Conservation (phyloP, 1,284 basidiomycete species). For the Omphalotus olearius region DNA sequence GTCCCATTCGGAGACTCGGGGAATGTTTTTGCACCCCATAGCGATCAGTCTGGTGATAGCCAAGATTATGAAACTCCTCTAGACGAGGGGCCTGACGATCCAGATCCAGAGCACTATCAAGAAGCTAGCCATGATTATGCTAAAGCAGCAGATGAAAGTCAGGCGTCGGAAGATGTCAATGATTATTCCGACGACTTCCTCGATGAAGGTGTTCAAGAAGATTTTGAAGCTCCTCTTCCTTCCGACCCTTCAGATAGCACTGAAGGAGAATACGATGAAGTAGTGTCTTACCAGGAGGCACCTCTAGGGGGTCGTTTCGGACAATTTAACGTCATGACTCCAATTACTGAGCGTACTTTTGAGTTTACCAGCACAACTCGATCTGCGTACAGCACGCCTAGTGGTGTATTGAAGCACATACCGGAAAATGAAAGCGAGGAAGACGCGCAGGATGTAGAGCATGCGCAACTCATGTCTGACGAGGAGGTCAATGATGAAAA, state of each 20-base stretch:
- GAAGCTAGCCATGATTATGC: conserved; percentile 24
- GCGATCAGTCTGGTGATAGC: conserved; percentile 21
- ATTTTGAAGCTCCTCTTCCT: conserved; percentile 23
- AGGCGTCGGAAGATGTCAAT: conserved; percentile 12
- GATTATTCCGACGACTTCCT: conserved; percentile 23
- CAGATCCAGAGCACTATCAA: neutral
- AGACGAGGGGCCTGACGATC: conserved; percentile 16
- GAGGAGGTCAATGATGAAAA: conserved; percentile 27
- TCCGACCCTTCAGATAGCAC: conserved; percentile 11
- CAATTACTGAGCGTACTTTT: conserved; percentile 88
- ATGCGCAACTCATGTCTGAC: conserved; percentile 21
- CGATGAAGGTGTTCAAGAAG: conserved; percentile 22
- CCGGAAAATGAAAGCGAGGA: conserved; percentile 23
- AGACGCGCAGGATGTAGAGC: conserved; percentile 27
- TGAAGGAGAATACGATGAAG: conserved; percentile 36
- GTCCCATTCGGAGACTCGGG: conserved; percentile 42
- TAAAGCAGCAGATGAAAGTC: conserved; percentile 8
- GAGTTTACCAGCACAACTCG: conserved; percentile 77
- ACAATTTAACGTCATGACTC: conserved; percentile 86
- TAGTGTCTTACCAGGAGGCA: conserved; percentile 37
- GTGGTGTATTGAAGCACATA: conserved; percentile 26
- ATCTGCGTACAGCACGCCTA: conserved; percentile 36
- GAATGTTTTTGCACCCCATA: conserved; percentile 35
- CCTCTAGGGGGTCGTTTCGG: conserved; percentile 74
- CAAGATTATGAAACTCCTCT: conserved; percentile 1